Percentiles rank a stretch among this genome's conserved stretches.
These are phyloP conservation scores for Geranium rotundifolium DNA, from an alignment of 345 rosid genomes.

Conservation along the genomic window DNA sequence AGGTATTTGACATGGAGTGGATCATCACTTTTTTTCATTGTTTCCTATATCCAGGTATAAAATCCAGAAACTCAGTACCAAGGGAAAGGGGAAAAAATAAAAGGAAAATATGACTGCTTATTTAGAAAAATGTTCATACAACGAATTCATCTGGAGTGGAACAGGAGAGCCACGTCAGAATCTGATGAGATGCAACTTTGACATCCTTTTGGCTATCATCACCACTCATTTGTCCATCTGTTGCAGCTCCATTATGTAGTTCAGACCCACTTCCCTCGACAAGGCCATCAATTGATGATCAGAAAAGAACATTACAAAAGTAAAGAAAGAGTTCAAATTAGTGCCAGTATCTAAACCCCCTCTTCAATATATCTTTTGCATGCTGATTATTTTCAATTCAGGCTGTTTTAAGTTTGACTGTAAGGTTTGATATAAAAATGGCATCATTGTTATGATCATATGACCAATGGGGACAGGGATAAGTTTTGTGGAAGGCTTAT, in stretches of 20 bases:
- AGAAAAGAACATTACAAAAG: slow-evolving; percentile 18
- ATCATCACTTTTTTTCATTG: slow-evolving; percentile 73
- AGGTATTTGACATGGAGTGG: slow-evolving; percentile 85
- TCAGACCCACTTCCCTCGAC: slow-evolving; percentile 61
- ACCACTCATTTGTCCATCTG: slow-evolving; percentile 23
- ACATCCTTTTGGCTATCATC: slow-evolving; percentile 18
- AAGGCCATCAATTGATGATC: slow-evolving; percentile 77
- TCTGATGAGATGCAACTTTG: slow-evolving; percentile 38
- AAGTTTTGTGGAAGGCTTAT: background rate
- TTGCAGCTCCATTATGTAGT: slow-evolving; percentile 38
- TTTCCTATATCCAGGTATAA: slow-evolving; percentile 45
- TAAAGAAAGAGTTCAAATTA: background rate
- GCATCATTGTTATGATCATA: background rate
- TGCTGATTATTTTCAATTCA: background rate
- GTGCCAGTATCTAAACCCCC: background rate
- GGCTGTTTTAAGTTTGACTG: background rate
- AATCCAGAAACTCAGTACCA: slow-evolving; percentile 14
- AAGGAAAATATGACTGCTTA: slow-evolving; percentile 7
- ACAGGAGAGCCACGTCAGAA: slow-evolving; percentile 75
- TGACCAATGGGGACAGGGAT: background rate
- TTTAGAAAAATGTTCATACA: slow-evolving; percentile 32
- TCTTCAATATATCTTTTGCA: background rate
- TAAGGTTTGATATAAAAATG: background rate
- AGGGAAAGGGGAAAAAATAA: slow-evolving; percentile 11
- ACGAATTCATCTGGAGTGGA: slow-evolving; percentile 91